Conservation (phyloP, 176 grass and related monocot species). For the Cenchrus purpureus region DNA sequence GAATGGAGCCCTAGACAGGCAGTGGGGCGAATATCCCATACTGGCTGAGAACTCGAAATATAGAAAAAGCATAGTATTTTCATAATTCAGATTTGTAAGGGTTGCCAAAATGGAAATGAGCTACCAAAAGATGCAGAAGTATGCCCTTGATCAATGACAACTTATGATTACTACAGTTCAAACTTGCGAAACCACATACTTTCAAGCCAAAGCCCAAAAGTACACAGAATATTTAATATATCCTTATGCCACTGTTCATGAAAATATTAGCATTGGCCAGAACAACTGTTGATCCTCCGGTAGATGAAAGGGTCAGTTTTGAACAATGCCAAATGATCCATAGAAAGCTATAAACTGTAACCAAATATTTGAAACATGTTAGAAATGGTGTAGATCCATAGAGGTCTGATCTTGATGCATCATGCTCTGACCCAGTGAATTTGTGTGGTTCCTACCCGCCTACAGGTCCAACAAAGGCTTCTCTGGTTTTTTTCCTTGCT, state of each 20-base stretch:
- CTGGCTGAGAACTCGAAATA: background rate
- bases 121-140: constrained; percentile 19
- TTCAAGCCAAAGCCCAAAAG: constrained; percentile 17
- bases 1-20: background rate
- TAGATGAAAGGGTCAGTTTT: background rate
- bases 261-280: constrained; percentile 22
- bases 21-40: background rate
- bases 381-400: too few species aligned
- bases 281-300: background rate
- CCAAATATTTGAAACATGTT: background rate
- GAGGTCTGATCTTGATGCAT: too few species aligned
- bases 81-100: background rate
- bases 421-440: too few species aligned
- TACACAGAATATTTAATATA: background rate
- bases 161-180: constrained; percentile 1
- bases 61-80: background rate
- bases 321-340: constrained; percentile 3
- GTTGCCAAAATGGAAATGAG: background rate
- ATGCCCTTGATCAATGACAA: background rate
- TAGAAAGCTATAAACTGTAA: constrained; percentile 3
- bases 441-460: too few species aligned
- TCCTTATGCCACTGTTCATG: background rate
- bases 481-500: too few species aligned
- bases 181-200: background rate
- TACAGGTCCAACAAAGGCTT: too few species aligned